A percentile compares a stretch with the other conserved stretches of the same genome.
These are phyloP conservation scores for Calonectria honghensis DNA, from an alignment of 2,329 filamentous ascomycete genomes.

Conservation along the genomic window DNA sequence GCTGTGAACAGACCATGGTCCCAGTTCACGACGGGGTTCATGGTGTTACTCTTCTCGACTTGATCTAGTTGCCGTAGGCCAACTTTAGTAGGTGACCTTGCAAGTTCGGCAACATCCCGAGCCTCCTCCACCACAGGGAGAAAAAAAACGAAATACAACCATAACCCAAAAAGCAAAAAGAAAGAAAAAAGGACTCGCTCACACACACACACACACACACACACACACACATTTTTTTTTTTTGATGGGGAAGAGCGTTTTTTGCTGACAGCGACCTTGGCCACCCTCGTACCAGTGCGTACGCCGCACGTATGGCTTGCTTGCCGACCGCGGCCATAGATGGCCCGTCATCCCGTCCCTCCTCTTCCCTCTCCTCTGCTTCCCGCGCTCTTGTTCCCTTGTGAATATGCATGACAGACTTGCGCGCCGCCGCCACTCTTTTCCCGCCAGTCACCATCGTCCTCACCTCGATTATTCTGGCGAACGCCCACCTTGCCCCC, in stretches of 20 bases:
- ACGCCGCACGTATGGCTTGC: constrained; percentile 40
- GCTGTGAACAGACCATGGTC: constrained; percentile 12
- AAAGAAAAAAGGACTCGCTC: background rate
- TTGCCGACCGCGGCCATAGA: constrained; percentile 29
- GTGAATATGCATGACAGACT: constrained; percentile 50
- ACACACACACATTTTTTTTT: constrained; percentile 11
- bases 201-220: background rate
- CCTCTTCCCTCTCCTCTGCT: constrained; percentile 30
- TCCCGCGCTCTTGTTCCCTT: constrained; percentile 10
- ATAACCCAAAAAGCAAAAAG: constrained; percentile 5
- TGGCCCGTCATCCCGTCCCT: constrained; percentile 41
- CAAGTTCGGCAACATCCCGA: constrained; percentile 40
- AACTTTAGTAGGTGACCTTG: constrained; percentile 29
- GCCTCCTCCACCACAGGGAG: background rate
- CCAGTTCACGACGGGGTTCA: constrained; percentile 9
- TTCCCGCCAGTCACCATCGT: constrained; percentile 31
- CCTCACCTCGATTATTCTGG: constrained; percentile 11
- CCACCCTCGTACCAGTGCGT: constrained; percentile 31
- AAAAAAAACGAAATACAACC: background rate
- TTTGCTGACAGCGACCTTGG: constrained; percentile 38
- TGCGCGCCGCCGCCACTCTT: constrained; percentile 39
- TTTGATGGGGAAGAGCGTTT: constrained; percentile 34
- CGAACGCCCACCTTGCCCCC: constrained; percentile 1
- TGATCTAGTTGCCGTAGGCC: constrained; percentile 28
- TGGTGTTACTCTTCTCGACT: background rate